These are phyloP conservation scores for Hymenoscyphus fructigenus DNA, from an alignment of 2,329 filamentous ascomycete genomes.

Conservation along the genomic window DNA sequence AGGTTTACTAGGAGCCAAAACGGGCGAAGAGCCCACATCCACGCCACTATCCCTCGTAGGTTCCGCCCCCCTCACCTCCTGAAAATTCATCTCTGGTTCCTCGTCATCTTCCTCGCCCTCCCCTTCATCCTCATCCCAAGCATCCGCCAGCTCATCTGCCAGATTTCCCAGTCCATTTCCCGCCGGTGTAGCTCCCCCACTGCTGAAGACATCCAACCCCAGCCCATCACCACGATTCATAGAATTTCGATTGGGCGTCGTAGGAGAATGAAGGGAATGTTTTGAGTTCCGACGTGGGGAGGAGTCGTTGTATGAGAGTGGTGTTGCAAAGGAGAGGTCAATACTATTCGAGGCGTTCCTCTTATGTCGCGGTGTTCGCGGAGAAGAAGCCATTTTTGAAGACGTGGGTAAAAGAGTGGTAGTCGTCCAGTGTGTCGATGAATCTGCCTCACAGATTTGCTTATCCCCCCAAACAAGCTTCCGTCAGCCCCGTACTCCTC, in stretches of 20 bases:
- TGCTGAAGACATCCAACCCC: slow-evolving; percentile 34
- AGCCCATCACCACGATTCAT: slow-evolving; percentile 31
- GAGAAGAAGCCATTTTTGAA: slow-evolving; percentile 44
- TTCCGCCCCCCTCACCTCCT: slow-evolving; percentile 35
- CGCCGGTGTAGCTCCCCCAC: slow-evolving; percentile 40
- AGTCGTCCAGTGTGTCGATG: slow-evolving; percentile 19
- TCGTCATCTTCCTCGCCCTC: slow-evolving; percentile 54
- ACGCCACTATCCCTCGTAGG: slow-evolving; percentile 37
- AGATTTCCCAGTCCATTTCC: slow-evolving; percentile 70
- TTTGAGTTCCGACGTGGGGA: slow-evolving; percentile 33
- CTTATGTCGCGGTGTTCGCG: slow-evolving; percentile 59
- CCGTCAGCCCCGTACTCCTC: not conserved
- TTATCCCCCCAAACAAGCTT: not conserved
- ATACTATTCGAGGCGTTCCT: slow-evolving; percentile 53
- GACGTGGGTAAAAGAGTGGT: slow-evolving; percentile 17
- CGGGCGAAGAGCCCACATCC: slow-evolving; percentile 32
- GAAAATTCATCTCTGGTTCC: slow-evolving; percentile 44
- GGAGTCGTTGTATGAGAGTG: slow-evolving; percentile 26
- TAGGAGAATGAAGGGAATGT: slow-evolving; percentile 33
- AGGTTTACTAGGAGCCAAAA: slow-evolving; percentile 21
- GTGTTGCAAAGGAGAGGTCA: slow-evolving; percentile 42
- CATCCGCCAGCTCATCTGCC: slow-evolving; percentile 77
- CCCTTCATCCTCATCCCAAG: slow-evolving; percentile 65
- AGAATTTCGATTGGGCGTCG: slow-evolving; percentile 27
- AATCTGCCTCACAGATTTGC: slow-evolving; percentile 7